Evolutionary conservation across 2,329 filamentous ascomycete genomes (phyloP).

Genomic region (Alternaria triticimaculans): DNA sequence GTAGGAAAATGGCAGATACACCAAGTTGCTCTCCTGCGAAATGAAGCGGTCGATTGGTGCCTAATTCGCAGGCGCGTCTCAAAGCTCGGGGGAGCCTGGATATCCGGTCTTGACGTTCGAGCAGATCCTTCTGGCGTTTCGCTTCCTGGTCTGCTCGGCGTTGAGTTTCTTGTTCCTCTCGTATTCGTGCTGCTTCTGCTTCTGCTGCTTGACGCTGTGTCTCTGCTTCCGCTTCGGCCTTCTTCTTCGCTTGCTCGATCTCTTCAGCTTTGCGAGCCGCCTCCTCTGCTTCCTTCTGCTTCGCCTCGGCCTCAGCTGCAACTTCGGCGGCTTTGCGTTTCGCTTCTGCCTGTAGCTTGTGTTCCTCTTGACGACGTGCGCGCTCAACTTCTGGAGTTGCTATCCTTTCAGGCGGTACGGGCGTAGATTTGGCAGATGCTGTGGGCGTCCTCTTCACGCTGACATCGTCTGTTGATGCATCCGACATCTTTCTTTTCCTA

Average conservation of each 20-base stretch:
- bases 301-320: conserved; percentile 33
- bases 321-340: conserved; percentile 31
- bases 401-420: conserved; percentile 43
- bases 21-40: conserved; percentile 50
- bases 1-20: conserved; percentile 48
- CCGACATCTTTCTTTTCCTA: conserved; percentile 40
- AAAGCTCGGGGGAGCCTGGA: conserved; percentile 47
- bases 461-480: conserved; percentile 39
- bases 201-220: conserved; percentile 38
- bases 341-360: conserved; percentile 36
- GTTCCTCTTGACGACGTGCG: conserved; percentile 45
- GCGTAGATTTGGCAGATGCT: conserved; percentile 44
- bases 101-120: conserved; percentile 43
- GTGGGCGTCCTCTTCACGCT: conserved; percentile 43
- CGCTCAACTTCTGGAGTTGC: conserved; percentile 43
- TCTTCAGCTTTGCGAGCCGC: conserved; percentile 37
- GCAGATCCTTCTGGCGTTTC: conserved; percentile 35
- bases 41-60: conserved; percentile 45
- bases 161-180: conserved; percentile 40
- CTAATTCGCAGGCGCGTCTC: conserved; percentile 46
- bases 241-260: conserved; percentile 37
- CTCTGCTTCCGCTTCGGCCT: conserved; percentile 40
- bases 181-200: conserved; percentile 41
- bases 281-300: conserved; percentile 37
- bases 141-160: conserved; percentile 40